Evolutionary conservation across 2,329 filamentous ascomycete genomes (phyloP).

Genomic region (Talaromyces sp.): DNA sequence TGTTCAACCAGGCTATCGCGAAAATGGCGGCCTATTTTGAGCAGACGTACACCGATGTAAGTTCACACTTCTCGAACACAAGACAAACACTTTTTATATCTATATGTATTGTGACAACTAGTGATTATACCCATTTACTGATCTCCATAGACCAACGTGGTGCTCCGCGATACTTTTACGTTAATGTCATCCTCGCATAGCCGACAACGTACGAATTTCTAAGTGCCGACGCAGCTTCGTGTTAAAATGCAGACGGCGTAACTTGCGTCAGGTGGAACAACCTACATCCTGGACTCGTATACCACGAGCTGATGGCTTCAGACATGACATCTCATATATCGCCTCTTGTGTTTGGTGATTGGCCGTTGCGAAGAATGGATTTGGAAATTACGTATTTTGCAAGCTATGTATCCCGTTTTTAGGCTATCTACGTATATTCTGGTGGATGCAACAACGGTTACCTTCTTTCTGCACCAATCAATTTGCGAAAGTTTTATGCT

Average conservation of each 20-base stretch:
- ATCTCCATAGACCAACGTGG: conserved; percentile 16
- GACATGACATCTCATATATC: background rate
- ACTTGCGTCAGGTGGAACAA: conserved; percentile 29
- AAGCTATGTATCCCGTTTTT: background rate
- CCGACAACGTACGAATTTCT: conserved; percentile 21
- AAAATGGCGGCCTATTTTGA: conserved; percentile 17
- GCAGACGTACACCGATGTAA: conserved; percentile 16
- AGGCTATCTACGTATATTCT: background rate
- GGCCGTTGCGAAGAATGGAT: background rate
- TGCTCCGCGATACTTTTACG: conserved; percentile 23
- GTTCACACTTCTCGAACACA: conserved; percentile 4
- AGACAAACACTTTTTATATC: no score
- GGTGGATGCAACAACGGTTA: background rate
- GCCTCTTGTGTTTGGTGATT: background rate
- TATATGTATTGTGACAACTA: no score
- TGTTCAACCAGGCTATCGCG: conserved; percentile 20
- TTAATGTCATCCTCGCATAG: conserved; percentile 26
- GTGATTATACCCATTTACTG: background rate
- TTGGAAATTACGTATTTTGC: background rate
- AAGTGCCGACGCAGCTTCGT: conserved; percentile 16
- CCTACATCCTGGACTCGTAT: conserved; percentile 21
- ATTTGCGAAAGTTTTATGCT: background rate
- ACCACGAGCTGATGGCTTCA: background rate
- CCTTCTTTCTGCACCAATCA: background rate
- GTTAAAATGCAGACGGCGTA: conserved; percentile 22